Evolutionary conservation across 805 yeast species (phyloP), one percentile per base, ranked within the genome.

Genomic region (Tetrapisispora arboricola): DNA sequence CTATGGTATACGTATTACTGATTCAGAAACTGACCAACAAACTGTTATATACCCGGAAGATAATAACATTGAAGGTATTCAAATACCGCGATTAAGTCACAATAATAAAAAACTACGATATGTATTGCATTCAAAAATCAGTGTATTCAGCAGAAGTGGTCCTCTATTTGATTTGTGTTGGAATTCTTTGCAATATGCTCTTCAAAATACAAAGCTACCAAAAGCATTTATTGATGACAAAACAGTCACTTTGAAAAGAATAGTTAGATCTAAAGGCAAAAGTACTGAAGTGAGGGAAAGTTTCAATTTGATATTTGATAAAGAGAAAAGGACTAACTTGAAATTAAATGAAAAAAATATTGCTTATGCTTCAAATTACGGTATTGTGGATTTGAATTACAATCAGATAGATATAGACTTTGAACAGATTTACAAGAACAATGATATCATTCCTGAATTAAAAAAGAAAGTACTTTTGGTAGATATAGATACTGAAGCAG

Each of bases 401-500:
- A 55, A 58, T 7, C 27, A 16, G 3, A 49, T 48, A 6, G 56
- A 37, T 18, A 22, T 21, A 11, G 61, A 50, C 3, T 32, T 48
- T 2, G 46, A 48, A 2, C 22, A 20, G 16, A 63, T 58, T 15
- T 61, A 62, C 24, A 62, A 64, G 58, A 68, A 64, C 8, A 32
- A 17, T 17, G 38, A 39, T 18, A 20, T 32, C 9, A 17, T 12
- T 22, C 8, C 10, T 19, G 59, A 60, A 37, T 44, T 20, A 12
- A 48, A 41, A 4, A 40, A 58, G 22, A 49, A 71, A 1, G 64
- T 76, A 0, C 51, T 84, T n/a, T 58, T 86, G 36, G 77, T 83
- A 0, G 96, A 86, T 54, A 53, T 84, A 32, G 94, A 85, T 56
- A 94, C 94, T 8, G 92, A 83, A 46, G 81, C 87, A 4, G 96